Evolutionary conservation across 345 rosid genomes (phyloP), one percentile per base, ranked within the genome.

Genomic region (Hevea brasiliensis): DNA sequence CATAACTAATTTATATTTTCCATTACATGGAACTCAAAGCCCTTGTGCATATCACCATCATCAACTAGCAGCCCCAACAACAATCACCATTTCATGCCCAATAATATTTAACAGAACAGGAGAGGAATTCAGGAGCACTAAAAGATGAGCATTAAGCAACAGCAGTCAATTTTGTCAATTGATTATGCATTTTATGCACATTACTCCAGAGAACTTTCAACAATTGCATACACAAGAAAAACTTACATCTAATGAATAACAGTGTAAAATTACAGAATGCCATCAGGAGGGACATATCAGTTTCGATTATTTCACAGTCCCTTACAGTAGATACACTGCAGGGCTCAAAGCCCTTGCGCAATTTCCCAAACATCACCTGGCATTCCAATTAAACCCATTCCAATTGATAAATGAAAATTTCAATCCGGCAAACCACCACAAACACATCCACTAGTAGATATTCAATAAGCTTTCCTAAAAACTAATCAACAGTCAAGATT

Each of bases 281-380:
- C 62, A 58, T 58, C 62, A 58, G 40, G 11, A 26, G 62, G 37
- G 37, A 27, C 13, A 57, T 8, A 57, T 57, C 29, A 57, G 14
- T 27, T 6, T 40, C 53, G 61, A 29, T 23, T 0, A 70, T 81
- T 61, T 77, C 84, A 81, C 29, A 53, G 72, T 42, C 62, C 74
- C 35, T 66, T 24, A 41, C 20, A 65, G n/a, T 35, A 51, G 21
- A 45, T n/a, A 14, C 57, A 27, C 40, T 29, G 51, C 40, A 37
- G 78, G 71, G 67, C 76, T 81, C 81, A 81, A 81, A 74, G 81
- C 84, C 81, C 76, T 81, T 66, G 84, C 76, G 81, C 81, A 81
- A 70, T 65, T 37, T 69, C 74, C 84, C 68, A 65, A 70, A 50
- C 80, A 70, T 81, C 78, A 73, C 61, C 23, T 66, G 71, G 81